A percentile compares a stretch with the other conserved stretches of the same genome.
These are phyloP conservation scores for Leucocoprinus birnbaumii DNA, from an alignment of 768 basidiomycete genomes.

Conservation along the genomic window DNA sequence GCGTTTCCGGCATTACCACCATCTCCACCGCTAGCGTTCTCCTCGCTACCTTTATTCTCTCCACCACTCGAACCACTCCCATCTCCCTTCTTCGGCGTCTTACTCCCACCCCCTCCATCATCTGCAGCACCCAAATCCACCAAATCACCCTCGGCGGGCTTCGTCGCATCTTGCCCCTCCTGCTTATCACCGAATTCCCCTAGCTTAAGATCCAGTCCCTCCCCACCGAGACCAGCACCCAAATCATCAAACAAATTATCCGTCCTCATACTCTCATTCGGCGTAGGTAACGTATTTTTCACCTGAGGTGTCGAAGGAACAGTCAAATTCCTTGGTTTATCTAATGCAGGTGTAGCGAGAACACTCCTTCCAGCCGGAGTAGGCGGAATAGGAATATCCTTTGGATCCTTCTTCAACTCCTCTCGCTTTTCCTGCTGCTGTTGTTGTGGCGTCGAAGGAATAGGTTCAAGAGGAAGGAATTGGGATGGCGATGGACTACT, in stretches of 20 bases:
- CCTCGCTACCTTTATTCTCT: background rate
- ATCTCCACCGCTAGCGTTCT: background rate
- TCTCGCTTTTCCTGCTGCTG: no score
- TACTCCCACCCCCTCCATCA: background rate
- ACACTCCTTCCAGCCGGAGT: no score
- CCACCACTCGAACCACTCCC: background rate
- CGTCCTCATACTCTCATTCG: no score
- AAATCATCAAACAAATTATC: background rate
- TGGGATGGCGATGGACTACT: no score
- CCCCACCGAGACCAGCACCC: background rate
- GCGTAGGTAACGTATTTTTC: background rate
- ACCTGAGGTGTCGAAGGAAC: background rate
- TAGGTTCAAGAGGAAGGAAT: no score
- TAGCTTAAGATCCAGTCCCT: background rate
- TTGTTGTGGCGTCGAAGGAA: no score
- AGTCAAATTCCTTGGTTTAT: background rate
- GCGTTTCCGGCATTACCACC: background rate
- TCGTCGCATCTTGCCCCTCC: background rate
- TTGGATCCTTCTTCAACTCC: no score
- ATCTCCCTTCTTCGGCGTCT: background rate
- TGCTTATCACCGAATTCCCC: background rate
- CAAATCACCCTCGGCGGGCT: background rate
- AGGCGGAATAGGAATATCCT: no score
- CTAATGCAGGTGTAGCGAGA: background rate
- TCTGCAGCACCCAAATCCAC: background rate